Conservation (phyloP, 176 grass and related monocot genomes). For the Cenchrus americanus region DNA sequence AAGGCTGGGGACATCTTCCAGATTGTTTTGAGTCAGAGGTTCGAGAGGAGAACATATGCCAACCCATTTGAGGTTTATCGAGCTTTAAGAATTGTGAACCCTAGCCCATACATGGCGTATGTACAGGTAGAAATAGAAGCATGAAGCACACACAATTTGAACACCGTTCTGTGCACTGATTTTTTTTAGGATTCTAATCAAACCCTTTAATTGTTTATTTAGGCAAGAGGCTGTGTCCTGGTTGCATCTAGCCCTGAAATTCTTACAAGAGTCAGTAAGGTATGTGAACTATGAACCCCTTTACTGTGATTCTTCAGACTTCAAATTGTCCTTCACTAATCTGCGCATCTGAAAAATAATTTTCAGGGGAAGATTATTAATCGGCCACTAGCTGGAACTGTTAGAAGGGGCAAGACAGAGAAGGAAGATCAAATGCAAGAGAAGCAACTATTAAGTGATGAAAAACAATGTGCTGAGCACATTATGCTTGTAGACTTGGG, state of each 20-base stretch:
- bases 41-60: conserved; percentile 81
- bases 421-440: conserved; percentile 73
- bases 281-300: conserved; percentile 28
- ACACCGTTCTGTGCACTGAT: background rate
- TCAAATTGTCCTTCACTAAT: conserved; percentile 24
- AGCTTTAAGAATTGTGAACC: conserved; percentile 80
- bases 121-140: conserved; percentile 60
- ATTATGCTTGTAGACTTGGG: conserved; percentile 98
- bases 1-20: conserved; percentile 85
- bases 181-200: background rate
- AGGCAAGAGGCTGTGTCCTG: conserved; percentile 89
- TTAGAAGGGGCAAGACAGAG: conserved; percentile 74
- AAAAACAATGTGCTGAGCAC: conserved; percentile 92
- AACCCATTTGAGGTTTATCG: conserved; percentile 85
- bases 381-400: conserved; percentile 84
- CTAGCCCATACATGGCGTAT: conserved; percentile 83
- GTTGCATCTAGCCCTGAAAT: conserved; percentile 91
- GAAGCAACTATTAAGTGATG: conserved; percentile 64
- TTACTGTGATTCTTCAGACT: conserved; percentile 16
- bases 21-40: conserved; percentile 87
- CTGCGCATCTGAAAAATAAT: background rate
- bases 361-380: conserved; percentile 77
- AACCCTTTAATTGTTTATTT: conserved; percentile 26
- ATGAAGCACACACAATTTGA: background rate
- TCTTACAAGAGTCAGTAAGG: conserved; percentile 79